phyloP scores from a whole-genome alignment of 139 green algal genomes.

The Coelastrella sp. region DNA sequence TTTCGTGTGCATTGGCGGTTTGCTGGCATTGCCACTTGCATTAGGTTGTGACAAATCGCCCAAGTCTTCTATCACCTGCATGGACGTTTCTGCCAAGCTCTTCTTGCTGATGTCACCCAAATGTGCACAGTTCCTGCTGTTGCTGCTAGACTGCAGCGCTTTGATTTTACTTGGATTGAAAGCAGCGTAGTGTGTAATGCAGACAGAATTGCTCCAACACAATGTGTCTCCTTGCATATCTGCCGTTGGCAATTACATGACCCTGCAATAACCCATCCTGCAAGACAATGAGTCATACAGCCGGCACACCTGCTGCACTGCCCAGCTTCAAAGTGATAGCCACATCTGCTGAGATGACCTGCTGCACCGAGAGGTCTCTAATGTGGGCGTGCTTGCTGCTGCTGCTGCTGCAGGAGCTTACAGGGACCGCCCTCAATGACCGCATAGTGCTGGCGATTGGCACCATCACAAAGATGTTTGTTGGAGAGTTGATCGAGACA shows the following conservation, averaged over 20 bases:
- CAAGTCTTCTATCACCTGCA: too few relatives aligned
- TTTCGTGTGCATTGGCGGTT: too few relatives aligned
- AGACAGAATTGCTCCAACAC: too few relatives aligned
- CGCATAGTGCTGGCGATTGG: conserved; percentile 73
- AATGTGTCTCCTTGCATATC: too few relatives aligned
- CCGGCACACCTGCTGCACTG: neutral
- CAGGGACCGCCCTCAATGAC: conserved; percentile 40
- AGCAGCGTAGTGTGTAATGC: neutral
- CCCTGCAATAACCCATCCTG: too few relatives aligned
- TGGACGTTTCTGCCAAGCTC: too few relatives aligned
- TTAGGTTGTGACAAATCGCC: too few relatives aligned
- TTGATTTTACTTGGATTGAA: neutral
- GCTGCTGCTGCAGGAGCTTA: conserved; percentile 61
- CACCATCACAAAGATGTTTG: conserved; percentile 81
- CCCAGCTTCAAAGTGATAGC: neutral
- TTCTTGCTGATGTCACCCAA: too few relatives aligned
- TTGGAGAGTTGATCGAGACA: conserved; percentile 81
- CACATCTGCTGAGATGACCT: neutral
- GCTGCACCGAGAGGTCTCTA: neutral
- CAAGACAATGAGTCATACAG: too few relatives aligned
- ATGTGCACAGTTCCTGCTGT: neutral
- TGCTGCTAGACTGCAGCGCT: neutral
- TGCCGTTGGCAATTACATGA: too few relatives aligned
- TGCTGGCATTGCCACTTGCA: too few relatives aligned
- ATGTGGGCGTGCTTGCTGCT: conserved; percentile 6